Evolutionary conservation across 2,329 filamentous ascomycete species (phyloP).

Genomic region (Zalaria sp.): DNA sequence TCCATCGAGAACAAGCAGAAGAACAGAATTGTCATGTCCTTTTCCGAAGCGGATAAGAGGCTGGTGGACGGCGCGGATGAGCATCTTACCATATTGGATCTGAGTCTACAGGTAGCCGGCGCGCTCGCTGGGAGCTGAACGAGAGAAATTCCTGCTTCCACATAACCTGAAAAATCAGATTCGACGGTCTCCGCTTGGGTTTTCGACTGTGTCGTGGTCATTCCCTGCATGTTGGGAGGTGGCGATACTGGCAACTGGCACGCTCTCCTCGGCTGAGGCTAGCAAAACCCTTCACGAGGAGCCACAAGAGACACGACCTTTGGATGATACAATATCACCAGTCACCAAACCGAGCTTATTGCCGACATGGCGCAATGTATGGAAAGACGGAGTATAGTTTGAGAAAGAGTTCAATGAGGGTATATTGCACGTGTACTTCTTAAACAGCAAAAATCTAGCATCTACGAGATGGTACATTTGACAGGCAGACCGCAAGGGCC

Average conservation of each 20-base stretch:
- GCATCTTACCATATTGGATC: slow-evolving; percentile 77
- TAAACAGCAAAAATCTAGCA: background rate
- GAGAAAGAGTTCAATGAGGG: background rate
- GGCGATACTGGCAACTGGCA: background rate
- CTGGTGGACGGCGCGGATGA: slow-evolving; percentile 91
- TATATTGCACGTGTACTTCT: background rate
- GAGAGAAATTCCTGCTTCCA: too few relatives aligned
- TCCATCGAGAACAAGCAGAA: slow-evolving; percentile 73
- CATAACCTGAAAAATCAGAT: too few relatives aligned
- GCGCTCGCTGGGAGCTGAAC: slow-evolving; percentile 6
- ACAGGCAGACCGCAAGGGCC: slow-evolving; percentile 65
- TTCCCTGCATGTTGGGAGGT: background rate
- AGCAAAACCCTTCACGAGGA: too few relatives aligned
- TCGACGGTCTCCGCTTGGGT: too few relatives aligned
- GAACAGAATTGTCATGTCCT: slow-evolving; percentile 75
- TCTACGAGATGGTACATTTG: slow-evolving; percentile 56
- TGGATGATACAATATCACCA: background rate
- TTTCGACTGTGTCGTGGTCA: too few relatives aligned
- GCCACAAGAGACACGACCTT: too few relatives aligned
- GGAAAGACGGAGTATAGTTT: background rate
- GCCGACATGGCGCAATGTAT: background rate
- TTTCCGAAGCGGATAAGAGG: slow-evolving; percentile 90
- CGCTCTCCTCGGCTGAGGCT: too few relatives aligned
- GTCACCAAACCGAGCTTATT: background rate
- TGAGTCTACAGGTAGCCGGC: slow-evolving; percentile 55